These are phyloP conservation scores for Xylaria cubensis DNA, from an alignment of 495 filamentous ascomycete species.

Conservation along the genomic window DNA sequence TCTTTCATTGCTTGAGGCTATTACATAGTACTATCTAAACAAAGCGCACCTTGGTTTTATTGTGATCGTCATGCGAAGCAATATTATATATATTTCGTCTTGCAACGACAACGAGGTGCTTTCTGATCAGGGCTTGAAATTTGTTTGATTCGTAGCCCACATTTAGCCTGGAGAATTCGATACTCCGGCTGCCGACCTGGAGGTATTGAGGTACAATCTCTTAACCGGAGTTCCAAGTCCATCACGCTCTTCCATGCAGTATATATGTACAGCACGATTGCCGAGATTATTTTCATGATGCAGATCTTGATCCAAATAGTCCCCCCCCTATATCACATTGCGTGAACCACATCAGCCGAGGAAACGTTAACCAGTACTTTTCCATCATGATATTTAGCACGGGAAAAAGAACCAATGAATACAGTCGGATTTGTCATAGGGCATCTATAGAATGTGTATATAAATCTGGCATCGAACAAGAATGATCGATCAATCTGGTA, in stretches of 20 bases:
- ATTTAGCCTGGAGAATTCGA: slow-evolving; percentile 15
- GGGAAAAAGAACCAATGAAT: slow-evolving; percentile 1
- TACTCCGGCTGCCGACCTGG: background rate
- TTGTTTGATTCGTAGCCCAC: background rate
- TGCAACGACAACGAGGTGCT: background rate
- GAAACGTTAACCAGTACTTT: background rate
- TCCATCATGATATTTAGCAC: background rate
- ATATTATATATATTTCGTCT: background rate
- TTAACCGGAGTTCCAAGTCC: background rate
- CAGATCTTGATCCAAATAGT: slow-evolving; percentile 4
- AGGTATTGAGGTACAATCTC: background rate
- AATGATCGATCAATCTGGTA: background rate
- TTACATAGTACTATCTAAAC: background rate
- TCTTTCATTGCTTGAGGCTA: background rate
- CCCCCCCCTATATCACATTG: slow-evolving; percentile 1
- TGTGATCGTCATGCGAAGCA: background rate
- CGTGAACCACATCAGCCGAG: slow-evolving; percentile 1
- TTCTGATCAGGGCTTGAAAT: background rate
- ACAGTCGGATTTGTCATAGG: background rate
- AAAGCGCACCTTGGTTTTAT: background rate
- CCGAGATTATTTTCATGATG: slow-evolving; percentile 4
- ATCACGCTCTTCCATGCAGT: background rate
- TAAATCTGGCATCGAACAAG: background rate
- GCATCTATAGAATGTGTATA: background rate
- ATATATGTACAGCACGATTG: background rate